These are phyloP conservation scores for Ambrosiella beaveri DNA, from an alignment of 2,329 filamentous ascomycete species.

Conservation along the genomic window DNA sequence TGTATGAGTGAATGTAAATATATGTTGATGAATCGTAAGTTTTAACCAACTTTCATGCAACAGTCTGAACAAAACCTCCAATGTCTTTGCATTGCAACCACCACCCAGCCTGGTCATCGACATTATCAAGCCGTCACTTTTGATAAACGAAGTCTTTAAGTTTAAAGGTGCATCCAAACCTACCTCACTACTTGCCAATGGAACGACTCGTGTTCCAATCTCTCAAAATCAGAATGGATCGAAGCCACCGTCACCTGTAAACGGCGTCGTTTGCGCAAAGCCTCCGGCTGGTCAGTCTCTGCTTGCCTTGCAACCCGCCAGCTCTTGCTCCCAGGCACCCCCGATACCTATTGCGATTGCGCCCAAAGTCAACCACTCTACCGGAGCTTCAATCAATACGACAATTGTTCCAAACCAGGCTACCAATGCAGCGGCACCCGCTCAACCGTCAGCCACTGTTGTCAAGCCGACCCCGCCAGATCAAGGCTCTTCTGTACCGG, in stretches of 20 bases:
- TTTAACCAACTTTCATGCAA: background rate
- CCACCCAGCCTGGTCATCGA: conserved; percentile 11
- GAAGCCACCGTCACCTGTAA: background rate
- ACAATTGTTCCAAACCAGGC: background rate
- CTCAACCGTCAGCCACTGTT: background rate
- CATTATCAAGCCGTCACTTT: conserved; percentile 9
- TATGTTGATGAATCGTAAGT: background rate
- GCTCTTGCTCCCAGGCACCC: no score
- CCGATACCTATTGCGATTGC: background rate
- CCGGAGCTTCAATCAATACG: no score
- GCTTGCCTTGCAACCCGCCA: background rate
- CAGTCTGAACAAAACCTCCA: conserved; percentile 10
- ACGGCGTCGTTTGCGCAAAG: background rate
- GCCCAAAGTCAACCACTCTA: background rate
- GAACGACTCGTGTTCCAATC: background rate
- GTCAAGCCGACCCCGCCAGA: no score
- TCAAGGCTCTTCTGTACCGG: background rate
- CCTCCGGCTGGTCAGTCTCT: background rate
- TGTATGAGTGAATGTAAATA: background rate
- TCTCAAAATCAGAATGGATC: background rate
- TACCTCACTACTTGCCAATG: background rate
- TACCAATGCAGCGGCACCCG: background rate
- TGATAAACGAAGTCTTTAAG: conserved; percentile 7
- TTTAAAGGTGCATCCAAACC: conserved; percentile 4
- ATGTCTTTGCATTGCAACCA: conserved; percentile 11